Evolutionary conservation across 768 basidiomycete species (phyloP).

Genomic region (Phanerochaete carnosa): DNA sequence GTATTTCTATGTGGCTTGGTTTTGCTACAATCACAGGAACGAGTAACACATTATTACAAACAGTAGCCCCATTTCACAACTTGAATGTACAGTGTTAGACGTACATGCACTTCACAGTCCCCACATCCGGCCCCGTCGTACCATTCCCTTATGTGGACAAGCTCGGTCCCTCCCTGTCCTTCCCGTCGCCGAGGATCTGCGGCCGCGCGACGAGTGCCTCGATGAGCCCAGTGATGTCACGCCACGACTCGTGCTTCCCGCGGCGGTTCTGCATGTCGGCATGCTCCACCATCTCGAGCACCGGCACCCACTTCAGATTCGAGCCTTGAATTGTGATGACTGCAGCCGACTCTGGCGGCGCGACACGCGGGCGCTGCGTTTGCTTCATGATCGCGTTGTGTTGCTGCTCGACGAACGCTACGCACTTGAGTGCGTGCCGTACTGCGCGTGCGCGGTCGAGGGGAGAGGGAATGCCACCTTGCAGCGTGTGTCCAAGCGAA

Average conservation of each 20-base stretch:
- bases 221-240: slow-evolving; percentile 57
- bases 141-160: not conserved
- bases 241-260: slow-evolving; percentile 82
- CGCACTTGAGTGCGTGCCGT: slow-evolving; percentile 86
- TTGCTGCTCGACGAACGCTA: slow-evolving; percentile 89
- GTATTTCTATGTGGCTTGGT: too few species aligned
- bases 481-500: slow-evolving; percentile 95
- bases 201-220: slow-evolving; percentile 71
- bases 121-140: not conserved
- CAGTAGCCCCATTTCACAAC: not conserved
- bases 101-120: not conserved
- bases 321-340: slow-evolving; percentile 91
- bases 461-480: slow-evolving; percentile 94
- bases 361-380: slow-evolving; percentile 49
- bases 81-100: not conserved
- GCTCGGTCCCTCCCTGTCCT: not conserved
- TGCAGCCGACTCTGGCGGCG: slow-evolving; percentile 67
- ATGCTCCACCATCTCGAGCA: slow-evolving; percentile 77
- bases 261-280: slow-evolving; percentile 91
- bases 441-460: slow-evolving; percentile 90
- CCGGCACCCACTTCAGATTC: slow-evolving; percentile 76
- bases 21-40: not conserved
- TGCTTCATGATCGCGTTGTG: slow-evolving; percentile 54
- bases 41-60: not conserved
- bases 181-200: slow-evolving; percentile 39